These are phyloP conservation scores for Rehmannia glutinosa DNA, from an alignment of 257 asterid species.

Conservation along the genomic window DNA sequence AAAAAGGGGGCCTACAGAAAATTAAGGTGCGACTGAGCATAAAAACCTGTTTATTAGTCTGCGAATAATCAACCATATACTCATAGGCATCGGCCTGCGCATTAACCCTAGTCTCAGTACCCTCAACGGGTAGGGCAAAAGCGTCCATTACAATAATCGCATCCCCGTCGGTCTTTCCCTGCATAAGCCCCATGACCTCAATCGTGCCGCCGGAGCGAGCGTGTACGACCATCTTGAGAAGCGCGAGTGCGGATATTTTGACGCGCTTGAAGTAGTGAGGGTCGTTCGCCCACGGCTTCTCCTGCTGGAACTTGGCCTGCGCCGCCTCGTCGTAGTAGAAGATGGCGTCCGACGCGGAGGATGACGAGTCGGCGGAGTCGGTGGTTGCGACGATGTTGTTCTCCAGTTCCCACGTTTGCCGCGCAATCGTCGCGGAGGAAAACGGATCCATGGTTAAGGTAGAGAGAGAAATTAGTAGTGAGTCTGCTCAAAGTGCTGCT, in stretches of 20 bases:
- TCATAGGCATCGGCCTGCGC: slow-evolving; percentile 99
- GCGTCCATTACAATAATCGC: slow-evolving; percentile 97
- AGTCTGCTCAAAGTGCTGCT: neutral
- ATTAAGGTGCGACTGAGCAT: neutral
- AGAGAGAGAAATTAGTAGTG: slow-evolving; percentile 8
- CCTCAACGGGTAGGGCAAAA: slow-evolving; percentile 98
- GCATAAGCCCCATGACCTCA: slow-evolving; percentile 99
- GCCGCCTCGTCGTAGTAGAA: slow-evolving; percentile 82
- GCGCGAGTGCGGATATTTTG: slow-evolving; percentile 89
- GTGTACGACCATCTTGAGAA: slow-evolving; percentile 97
- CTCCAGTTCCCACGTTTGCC: slow-evolving; percentile 80
- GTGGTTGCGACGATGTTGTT: slow-evolving; percentile 49
- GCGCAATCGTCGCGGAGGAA: slow-evolving; percentile 61
- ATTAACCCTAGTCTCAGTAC: slow-evolving; percentile 98
- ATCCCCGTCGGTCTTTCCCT: slow-evolving; percentile 96
- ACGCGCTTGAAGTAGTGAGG: slow-evolving; percentile 99
- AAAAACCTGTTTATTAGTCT: slow-evolving; percentile 78
- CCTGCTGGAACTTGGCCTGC: slow-evolving; percentile 72
- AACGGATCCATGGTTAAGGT: slow-evolving; percentile 38
- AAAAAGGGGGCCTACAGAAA: too few species aligned
- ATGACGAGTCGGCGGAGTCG: slow-evolving; percentile 32
- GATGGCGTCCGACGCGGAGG: slow-evolving; percentile 72
- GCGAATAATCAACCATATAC: slow-evolving; percentile 93
- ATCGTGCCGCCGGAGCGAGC: slow-evolving; percentile 99
- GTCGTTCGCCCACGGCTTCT: slow-evolving; percentile 86